Conservation (phyloP, 768 basidiomycete species). For the Rhizopogon rudus region DNA sequence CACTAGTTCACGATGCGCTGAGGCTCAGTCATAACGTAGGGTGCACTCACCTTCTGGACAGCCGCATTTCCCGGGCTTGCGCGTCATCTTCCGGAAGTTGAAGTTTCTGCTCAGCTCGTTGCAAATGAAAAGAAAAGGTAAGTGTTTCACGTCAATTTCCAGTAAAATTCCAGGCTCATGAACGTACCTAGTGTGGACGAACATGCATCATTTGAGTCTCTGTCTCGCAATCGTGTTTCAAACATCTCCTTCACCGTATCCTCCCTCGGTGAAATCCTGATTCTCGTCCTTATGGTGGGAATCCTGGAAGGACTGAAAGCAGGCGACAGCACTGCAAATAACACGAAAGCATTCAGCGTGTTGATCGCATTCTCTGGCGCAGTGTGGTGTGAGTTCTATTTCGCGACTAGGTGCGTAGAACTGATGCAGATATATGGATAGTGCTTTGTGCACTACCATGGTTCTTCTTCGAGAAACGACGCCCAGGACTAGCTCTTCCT, state of each 20-base stretch:
- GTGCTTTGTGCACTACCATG: constrained; percentile 68
- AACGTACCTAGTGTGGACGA: constrained; percentile 34
- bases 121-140: constrained; percentile 44
- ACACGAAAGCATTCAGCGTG: constrained; percentile 70
- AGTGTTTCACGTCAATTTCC: neutral
- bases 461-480: constrained; percentile 65
- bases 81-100: constrained; percentile 65
- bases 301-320: constrained; percentile 64
- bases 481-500: constrained; percentile 60
- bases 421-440: constrained; percentile 15
- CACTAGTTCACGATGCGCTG: neutral
- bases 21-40: constrained; percentile 28
- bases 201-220: constrained; percentile 52
- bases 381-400: constrained; percentile 54
- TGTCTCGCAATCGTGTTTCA: constrained; percentile 67
- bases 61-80: constrained; percentile 78
- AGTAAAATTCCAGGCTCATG: neutral
- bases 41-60: constrained; percentile 76
- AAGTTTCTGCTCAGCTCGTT: constrained; percentile 39
- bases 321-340: constrained; percentile 59
- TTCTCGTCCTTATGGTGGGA: constrained; percentile 70
- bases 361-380: constrained; percentile 77
- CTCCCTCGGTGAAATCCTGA: constrained; percentile 65
- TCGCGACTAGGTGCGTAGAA: neutral
- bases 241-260: constrained; percentile 70